These are phyloP conservation scores for Diversispora eburnea DNA, from an alignment of 192 early-diverging fungal genomes.

Conservation along the genomic window DNA sequence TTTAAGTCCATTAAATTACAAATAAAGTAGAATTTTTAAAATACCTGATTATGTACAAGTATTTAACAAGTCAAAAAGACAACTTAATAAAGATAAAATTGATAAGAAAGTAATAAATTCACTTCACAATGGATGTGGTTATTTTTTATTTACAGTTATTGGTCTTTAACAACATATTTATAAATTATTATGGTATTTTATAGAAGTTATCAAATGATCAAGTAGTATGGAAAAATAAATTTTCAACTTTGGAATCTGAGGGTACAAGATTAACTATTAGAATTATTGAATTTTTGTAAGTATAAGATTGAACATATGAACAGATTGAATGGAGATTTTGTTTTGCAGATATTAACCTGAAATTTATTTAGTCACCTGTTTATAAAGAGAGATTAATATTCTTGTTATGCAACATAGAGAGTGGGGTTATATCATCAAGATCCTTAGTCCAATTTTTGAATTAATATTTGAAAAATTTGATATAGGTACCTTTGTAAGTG, in stretches of 20 bases:
- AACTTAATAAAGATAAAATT: slow-evolving; percentile 15
- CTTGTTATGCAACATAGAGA: slow-evolving; percentile 17
- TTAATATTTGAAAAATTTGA: slow-evolving; percentile 11
- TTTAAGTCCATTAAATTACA: slow-evolving; percentile 10
- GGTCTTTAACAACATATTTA: background rate
- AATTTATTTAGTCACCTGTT: slow-evolving; percentile 19
- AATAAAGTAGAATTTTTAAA: slow-evolving; percentile 11
- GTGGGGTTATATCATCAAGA: slow-evolving; percentile 5
- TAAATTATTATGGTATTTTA: slow-evolving; percentile 21
- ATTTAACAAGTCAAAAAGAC: background rate
- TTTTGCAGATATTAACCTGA: slow-evolving; percentile 9
- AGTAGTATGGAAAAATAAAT: slow-evolving; percentile 14
- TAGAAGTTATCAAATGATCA: slow-evolving; percentile 18
- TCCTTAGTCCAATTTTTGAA: slow-evolving; percentile 11
- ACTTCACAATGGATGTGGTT: background rate
- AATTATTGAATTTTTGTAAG: slow-evolving; percentile 27
- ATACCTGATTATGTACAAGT: slow-evolving; percentile 17
- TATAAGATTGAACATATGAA: background rate
- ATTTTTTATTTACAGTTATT: slow-evolving; percentile 8
- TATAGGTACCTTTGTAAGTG: slow-evolving; percentile 17
- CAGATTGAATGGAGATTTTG: background rate
- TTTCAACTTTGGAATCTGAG: slow-evolving; percentile 10
- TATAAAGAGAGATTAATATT: slow-evolving; percentile 17
- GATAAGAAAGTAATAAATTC: slow-evolving; percentile 5
- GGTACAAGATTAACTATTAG: slow-evolving; percentile 5